Base-by-base conservation (phyloP, 1,284 basidiomycete genomes). In the Apiotrichum brassicae region DNA sequence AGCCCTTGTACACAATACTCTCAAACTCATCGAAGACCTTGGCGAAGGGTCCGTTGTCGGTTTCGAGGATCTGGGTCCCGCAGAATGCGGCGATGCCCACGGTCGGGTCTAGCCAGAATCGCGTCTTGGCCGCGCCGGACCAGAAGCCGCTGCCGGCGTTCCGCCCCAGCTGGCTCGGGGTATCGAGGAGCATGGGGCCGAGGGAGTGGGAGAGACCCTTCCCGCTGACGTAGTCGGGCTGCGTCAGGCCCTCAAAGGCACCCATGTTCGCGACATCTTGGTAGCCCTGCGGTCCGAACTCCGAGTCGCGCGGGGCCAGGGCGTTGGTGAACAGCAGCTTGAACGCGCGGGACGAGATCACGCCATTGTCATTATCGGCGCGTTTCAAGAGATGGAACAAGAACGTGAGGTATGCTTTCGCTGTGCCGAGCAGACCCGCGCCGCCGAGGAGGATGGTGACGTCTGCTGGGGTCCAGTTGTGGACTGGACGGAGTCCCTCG, bases 61-160 rank as follows among this genome's bases (percentile, higher is more conserved):
- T n/a, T n/a, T 51, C 25, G 18, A 59, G 34, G 13, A 64, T 46
- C 39, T 62, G 49, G 38, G 61, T 54, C 34, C 48, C 45, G 42
- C 50, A 49, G 33, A 56, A 18, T 30, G 33, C 26, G 4, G 28
- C 28, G 20, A 67, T 46, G 3, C 62, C 61, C 2, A 49, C 49
- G 11, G 26, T 45, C 4, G 65, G 65, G 48, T 65, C 65, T 19
- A 65, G 33, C 63, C 64, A 65, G 50, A 54, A 62, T 43, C 54
- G 32, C 1, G 64, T 64, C 42, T 56, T 55, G 8, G 49, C 49
- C 42, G 45, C 48, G n/a, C 54, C 59, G 4, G 32, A 36, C 53
- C 51, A 43, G 35, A 41, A 44, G 9, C 57, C 65, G 32, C 54
- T 60, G 6, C 58, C 58, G 14, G 32, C 44, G 34, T 50, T 54